These are phyloP conservation scores for Eucalyptus urophylla DNA, from an alignment of 345 rosid species.

Conservation along the genomic window DNA sequence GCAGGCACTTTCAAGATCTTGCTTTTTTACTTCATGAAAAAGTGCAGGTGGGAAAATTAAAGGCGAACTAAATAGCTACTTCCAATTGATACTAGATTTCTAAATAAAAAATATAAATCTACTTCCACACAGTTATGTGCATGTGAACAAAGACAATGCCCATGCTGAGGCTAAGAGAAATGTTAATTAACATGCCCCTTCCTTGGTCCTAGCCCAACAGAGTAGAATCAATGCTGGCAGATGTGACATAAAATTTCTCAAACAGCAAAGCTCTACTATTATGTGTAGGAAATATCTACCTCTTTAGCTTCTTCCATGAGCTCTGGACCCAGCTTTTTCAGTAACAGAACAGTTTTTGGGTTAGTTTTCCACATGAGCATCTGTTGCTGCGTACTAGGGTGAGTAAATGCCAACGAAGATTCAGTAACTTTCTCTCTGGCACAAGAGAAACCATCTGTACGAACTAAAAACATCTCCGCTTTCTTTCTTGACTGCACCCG, in stretches of 20 bases:
- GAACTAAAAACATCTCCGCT: slow-evolving; percentile 96
- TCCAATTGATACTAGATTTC: not conserved
- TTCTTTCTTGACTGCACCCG: slow-evolving; percentile 92
- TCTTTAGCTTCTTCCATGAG: slow-evolving; percentile 96
- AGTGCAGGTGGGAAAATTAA: not conserved
- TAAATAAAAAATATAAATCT: not conserved
- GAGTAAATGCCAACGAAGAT: slow-evolving; percentile 91
- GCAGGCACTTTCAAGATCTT: not conserved
- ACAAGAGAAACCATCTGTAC: slow-evolving; percentile 98
- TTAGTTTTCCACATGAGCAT: slow-evolving; percentile 98
- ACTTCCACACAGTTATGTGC: not conserved
- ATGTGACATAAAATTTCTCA: not conserved
- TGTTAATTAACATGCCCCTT: not conserved
- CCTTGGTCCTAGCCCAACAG: not conserved
- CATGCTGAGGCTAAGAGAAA: not conserved
- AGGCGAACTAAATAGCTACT: not conserved
- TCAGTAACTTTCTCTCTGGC: slow-evolving; percentile 91
- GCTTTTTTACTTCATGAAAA: not conserved
- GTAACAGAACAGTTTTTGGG: slow-evolving; percentile 76
- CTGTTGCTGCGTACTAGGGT: slow-evolving; percentile 98
- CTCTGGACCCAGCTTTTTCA: slow-evolving; percentile 87
- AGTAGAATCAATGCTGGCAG: not conserved
- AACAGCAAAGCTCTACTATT: not conserved
- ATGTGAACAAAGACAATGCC: not conserved
- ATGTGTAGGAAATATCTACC: slow-evolving; percentile 22